Evolutionary conservation across 1,284 basidiomycete genomes (phyloP).

Genomic region (Neotropicomus parvogracilis): DNA sequence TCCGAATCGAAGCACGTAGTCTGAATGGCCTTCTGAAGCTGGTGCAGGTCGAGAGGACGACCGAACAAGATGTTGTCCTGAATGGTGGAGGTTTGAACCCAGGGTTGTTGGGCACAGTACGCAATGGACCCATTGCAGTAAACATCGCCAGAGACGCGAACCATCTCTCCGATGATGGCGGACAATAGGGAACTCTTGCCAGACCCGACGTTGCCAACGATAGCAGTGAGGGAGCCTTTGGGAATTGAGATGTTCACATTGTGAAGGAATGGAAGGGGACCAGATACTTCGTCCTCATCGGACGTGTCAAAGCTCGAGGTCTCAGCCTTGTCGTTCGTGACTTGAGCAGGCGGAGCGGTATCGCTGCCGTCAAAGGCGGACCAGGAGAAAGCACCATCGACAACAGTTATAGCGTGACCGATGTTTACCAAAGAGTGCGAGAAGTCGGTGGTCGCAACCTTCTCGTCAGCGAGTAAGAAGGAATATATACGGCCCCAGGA

Average conservation of each 20-base stretch:
- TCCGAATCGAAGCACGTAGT: slow-evolving; percentile 38
- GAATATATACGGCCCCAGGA: slow-evolving; percentile 30
- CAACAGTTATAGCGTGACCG: slow-evolving; percentile 21
- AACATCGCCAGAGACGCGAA: slow-evolving; percentile 44
- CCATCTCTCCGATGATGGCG: slow-evolving; percentile 52
- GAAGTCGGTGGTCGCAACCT: slow-evolving; percentile 4
- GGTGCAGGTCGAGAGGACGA: slow-evolving; percentile 41
- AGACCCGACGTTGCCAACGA: slow-evolving; percentile 43
- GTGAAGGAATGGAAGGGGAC: slow-evolving; percentile 30
- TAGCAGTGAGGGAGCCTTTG: slow-evolving; percentile 48
- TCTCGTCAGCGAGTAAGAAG: slow-evolving; percentile 29
- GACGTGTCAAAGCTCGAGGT: slow-evolving; percentile 8
- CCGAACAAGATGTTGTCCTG: slow-evolving; percentile 57
- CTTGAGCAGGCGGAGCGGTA: not conserved
- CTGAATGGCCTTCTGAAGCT: slow-evolving; percentile 27
- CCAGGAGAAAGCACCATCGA: slow-evolving; percentile 27
- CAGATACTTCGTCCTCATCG: slow-evolving; percentile 10
- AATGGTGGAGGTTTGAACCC: slow-evolving; percentile 44
- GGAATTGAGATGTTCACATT: slow-evolving; percentile 44
- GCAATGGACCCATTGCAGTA: slow-evolving; percentile 51
- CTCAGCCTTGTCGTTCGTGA: slow-evolving; percentile 10
- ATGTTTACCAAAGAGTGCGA: slow-evolving; percentile 10
- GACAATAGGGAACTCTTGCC: slow-evolving; percentile 42
- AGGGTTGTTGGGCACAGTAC: slow-evolving; percentile 58
- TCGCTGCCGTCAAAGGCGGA: slow-evolving; percentile 9